Evolutionary conservation across 352 stramenopile species (phyloP), one percentile per base, ranked within the genome.

Genomic region (Phytophthora crassamura): DNA sequence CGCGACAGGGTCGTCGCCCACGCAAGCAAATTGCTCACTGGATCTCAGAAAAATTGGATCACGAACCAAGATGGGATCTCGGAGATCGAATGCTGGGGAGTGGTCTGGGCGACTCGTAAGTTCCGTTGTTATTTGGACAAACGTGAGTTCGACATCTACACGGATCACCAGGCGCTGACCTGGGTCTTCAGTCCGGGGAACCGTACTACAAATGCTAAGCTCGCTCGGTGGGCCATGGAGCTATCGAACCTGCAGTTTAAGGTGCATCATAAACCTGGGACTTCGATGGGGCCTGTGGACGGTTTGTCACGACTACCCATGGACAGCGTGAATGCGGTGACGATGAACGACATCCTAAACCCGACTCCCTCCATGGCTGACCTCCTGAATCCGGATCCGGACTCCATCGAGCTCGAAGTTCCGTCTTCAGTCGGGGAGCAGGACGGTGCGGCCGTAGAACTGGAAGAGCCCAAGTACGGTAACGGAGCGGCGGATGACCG

Each of bases 111-210:
- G 0, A 63, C 43, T 4, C 5, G 20, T 2, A 63, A 63, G 35
- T 63, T 55, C 14, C 34, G 34, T 0, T 63, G 55, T 8, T 63
- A 49, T 14, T n/a, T 55, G 1, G 55, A 56, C 30, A 51, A 51
- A 12, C 18, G 41, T 0, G 53, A 61, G 5, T 56, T 55, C 11
- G 55, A 63, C 15, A 1, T 60, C 5, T 60, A 36, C 15, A 60
- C 53, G 40, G 52, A 60, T 20, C 52, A 60, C 9, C 28, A 60
- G 4, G 40, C 40, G 10, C 9, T 60, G 7, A 45, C 53, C 0
- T 60, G 41, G 40, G 32, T 60, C 1, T 60, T 60, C 14, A 45
- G 36, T 12, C 48, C 48, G 0, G 48, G 48, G 0, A 55, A 55
- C 33, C 48, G 48, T 34, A 55, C 33, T 2, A 47, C 7, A 12